Evolutionary conservation across 2,329 filamentous ascomycete species (phyloP).

Genomic region (Celoporthe dispersa): DNA sequence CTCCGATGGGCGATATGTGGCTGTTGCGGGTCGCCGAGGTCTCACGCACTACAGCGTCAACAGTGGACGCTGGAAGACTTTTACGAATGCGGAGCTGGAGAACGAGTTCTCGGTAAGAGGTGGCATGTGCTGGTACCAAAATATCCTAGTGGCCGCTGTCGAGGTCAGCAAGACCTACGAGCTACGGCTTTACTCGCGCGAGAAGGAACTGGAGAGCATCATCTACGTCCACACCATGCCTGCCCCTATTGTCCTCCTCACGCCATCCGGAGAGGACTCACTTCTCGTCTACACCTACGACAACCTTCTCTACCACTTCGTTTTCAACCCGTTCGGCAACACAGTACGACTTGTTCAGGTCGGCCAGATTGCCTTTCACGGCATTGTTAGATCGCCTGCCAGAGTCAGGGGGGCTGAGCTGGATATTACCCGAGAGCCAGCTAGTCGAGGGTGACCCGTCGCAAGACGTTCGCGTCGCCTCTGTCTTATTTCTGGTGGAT

Average conservation of each 20-base stretch:
- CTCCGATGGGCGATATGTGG: slow-evolving; percentile 89
- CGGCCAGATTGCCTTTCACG: slow-evolving; percentile 97
- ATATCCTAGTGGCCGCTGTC: slow-evolving; percentile 91
- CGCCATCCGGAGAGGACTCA: slow-evolving; percentile 90
- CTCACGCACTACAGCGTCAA: slow-evolving; percentile 94
- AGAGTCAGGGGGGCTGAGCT: slow-evolving; percentile 91
- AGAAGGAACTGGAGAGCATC: slow-evolving; percentile 75
- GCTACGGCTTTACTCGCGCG: slow-evolving; percentile 90
- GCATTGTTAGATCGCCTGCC: slow-evolving; percentile 91
- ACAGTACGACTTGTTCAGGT: slow-evolving; percentile 83
- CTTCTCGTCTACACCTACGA: slow-evolving; percentile 96
- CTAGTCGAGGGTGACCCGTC: slow-evolving; percentile 90
- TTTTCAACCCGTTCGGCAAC: slow-evolving; percentile 75
- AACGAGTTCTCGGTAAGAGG: slow-evolving; percentile 91
- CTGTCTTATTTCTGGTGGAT: slow-evolving; percentile 94
- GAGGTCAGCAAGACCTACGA: slow-evolving; percentile 83
- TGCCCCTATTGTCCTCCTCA: slow-evolving; percentile 86
- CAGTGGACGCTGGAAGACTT: slow-evolving; percentile 95
- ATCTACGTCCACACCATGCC: slow-evolving; percentile 79
- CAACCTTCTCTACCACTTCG: slow-evolving; percentile 92
- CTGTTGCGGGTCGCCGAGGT: slow-evolving; percentile 90
- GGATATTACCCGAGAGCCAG: slow-evolving; percentile 92
- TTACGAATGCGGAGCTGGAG: slow-evolving; percentile 78
- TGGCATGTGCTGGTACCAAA: slow-evolving; percentile 98
- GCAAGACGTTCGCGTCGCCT: slow-evolving; percentile 91